A percentile compares a stretch with the other conserved stretches of the same genome.
Evolutionary conservation across 2,329 filamentous ascomycete species (phyloP).

Genomic region (Fusarium nisikadoi): DNA sequence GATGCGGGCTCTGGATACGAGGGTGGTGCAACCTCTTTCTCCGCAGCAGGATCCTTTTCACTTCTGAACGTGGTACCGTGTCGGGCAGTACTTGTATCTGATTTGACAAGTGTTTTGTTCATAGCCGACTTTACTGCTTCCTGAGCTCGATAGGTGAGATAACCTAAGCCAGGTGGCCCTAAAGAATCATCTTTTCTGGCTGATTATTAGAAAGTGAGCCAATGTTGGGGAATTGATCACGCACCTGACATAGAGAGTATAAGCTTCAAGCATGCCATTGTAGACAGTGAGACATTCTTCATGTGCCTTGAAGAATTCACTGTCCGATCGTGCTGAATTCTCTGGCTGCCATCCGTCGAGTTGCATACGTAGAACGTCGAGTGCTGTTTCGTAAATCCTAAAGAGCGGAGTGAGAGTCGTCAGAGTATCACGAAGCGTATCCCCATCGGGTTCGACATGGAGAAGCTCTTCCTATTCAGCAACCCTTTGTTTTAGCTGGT

Average conservation of each 20-base stretch:
- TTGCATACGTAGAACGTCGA: background rate
- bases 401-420: background rate
- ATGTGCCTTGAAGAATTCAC: background rate
- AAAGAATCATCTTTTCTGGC: background rate
- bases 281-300: background rate
- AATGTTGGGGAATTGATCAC: too few relatives aligned
- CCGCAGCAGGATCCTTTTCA: background rate
- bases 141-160: background rate
- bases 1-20: background rate
- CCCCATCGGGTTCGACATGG: background rate
- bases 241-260: background rate
- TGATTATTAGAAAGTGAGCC: rapidly evolving
- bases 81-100: background rate
- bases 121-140: background rate
- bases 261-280: background rate
- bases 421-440: background rate
- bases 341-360: background rate
- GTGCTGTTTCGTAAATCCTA: background rate
- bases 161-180: background rate
- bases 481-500: background rate
- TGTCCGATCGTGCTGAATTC: background rate
- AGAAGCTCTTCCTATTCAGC: background rate
- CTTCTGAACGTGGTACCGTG: rapidly evolving
- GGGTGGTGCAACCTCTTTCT: background rate
- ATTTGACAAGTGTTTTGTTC: background rate